Percentiles rank a stretch among this genome's conserved stretches.
Conservation (phyloP, 108 stramenopile species). For the Fragilariopsis cylindrus region DNA sequence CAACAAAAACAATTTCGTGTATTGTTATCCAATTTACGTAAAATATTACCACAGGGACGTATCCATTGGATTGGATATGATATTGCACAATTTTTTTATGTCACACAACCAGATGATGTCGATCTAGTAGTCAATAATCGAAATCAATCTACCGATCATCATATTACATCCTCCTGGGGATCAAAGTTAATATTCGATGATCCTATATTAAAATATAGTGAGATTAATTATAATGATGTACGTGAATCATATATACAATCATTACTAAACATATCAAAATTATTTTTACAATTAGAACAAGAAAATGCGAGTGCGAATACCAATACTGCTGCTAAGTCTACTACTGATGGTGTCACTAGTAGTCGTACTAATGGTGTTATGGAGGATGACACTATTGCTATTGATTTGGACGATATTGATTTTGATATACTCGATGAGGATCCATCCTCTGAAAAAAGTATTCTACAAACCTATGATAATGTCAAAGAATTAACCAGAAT, state of each 20-base stretch:
- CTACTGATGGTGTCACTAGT: not conserved
- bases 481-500: slow-evolving; percentile 3
- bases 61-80: slow-evolving; percentile 48
- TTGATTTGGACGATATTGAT: not conserved
- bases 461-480: slow-evolving; percentile 8
- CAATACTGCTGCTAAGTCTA: not conserved
- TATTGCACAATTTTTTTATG: slow-evolving; percentile 46
- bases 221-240: not conserved
- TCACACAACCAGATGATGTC: slow-evolving; percentile 28
- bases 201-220: not conserved
- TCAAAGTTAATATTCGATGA: not conserved
- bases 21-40: slow-evolving; percentile 3
- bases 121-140: not conserved
- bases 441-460: slow-evolving; percentile 10
- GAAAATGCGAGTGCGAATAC: not conserved
- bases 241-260: slow-evolving; percentile 5
- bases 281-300: slow-evolving; percentile 8
- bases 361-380: too few relatives aligned
- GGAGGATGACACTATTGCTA: too few relatives aligned
- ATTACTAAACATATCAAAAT: not conserved
- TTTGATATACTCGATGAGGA: slow-evolving; percentile 10
- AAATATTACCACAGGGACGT: slow-evolving; percentile 21
- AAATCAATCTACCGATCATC: not conserved
- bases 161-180: not conserved
- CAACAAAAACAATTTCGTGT: slow-evolving; percentile 13